phyloP scores from a whole-genome alignment of 2,329 filamentous ascomycete genomes.

The Didymella lethalis region DNA sequence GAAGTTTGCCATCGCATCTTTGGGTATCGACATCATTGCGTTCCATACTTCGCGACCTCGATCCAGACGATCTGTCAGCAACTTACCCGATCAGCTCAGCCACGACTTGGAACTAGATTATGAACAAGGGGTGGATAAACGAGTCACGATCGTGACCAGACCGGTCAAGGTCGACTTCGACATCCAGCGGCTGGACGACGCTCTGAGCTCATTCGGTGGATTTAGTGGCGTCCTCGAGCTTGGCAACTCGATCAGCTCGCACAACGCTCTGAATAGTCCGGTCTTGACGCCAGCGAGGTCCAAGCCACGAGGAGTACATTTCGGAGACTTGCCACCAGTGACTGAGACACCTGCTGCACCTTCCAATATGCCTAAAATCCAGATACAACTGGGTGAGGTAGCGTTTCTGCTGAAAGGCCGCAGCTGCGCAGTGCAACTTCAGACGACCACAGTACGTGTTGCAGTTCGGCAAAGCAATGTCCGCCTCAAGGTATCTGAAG shows the following conservation, averaged over 20 bases:
- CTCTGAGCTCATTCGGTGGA: slow-evolving; percentile 87
- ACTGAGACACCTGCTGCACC: slow-evolving; percentile 24
- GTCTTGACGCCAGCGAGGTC: slow-evolving; percentile 40
- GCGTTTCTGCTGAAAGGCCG: slow-evolving; percentile 79
- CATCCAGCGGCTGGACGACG: slow-evolving; percentile 82
- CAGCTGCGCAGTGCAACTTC: slow-evolving; percentile 75
- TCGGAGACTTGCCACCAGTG: slow-evolving; percentile 57
- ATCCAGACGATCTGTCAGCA: slow-evolving; percentile 36
- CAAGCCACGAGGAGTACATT: slow-evolving; percentile 62
- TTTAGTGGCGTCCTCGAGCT: slow-evolving; percentile 90
- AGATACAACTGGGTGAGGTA: slow-evolving; percentile 78
- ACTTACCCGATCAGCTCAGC: slow-evolving; percentile 34
- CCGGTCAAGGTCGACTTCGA: slow-evolving; percentile 80
- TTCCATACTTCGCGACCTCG: slow-evolving; percentile 53
- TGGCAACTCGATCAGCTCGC: slow-evolving; percentile 82
- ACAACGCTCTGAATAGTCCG: slow-evolving; percentile 60
- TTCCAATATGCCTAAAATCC: slow-evolving; percentile 66
- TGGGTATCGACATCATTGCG: slow-evolving; percentile 59
- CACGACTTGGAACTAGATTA: slow-evolving; percentile 47
- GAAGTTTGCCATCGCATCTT: slow-evolving; percentile 58
- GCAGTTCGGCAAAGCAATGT: slow-evolving; percentile 77
- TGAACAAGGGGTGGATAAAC: slow-evolving; percentile 40
- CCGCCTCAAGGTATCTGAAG: slow-evolving; percentile 75
- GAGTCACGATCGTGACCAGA: slow-evolving; percentile 73
- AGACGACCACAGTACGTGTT: slow-evolving; percentile 82